Conservation (phyloP, 208 protist genomes). For the Wallacemonas rigidus region DNA sequence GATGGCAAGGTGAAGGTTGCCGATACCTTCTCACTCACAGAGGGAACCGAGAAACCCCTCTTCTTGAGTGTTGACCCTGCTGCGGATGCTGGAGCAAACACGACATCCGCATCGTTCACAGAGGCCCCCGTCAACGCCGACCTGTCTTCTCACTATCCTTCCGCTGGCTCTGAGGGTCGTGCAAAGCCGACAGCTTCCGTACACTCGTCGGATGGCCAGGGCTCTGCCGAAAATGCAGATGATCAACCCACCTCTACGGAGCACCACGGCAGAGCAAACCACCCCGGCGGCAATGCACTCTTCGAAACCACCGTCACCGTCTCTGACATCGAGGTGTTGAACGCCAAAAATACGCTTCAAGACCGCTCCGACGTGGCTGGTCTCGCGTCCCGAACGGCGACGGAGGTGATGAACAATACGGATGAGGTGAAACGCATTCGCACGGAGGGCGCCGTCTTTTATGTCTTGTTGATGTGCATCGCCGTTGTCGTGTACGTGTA, state of each 20-base stretch:
- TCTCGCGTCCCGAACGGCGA: conserved; percentile 69
- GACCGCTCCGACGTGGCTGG: conserved; percentile 76
- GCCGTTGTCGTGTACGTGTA: conserved; percentile 62
- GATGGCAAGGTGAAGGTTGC: conserved; percentile 59
- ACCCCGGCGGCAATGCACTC: conserved; percentile 19
- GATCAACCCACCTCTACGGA: background rate
- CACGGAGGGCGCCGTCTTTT: conserved; percentile 59
- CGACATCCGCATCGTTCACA: background rate
- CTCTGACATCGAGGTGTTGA: conserved; percentile 77
- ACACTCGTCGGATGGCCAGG: too few relatives aligned
- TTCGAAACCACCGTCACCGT: conserved; percentile 46
- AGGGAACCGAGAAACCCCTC: conserved; percentile 73
- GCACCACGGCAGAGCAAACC: background rate
- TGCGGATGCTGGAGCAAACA: background rate
- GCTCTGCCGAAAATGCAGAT: background rate
- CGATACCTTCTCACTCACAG: conserved; percentile 53
- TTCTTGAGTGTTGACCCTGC: conserved; percentile 37
- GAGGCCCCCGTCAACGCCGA: background rate
- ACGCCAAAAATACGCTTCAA: conserved; percentile 75
- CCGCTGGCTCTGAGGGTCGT: background rate
- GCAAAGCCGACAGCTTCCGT: background rate
- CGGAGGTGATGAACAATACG: conserved; percentile 88
- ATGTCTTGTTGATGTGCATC: conserved; percentile 53
- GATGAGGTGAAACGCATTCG: conserved; percentile 66
- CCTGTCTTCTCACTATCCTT: too few relatives aligned